These are phyloP conservation scores for Lactarius tabidus DNA, from an alignment of 768 basidiomycete species.

Conservation along the genomic window DNA sequence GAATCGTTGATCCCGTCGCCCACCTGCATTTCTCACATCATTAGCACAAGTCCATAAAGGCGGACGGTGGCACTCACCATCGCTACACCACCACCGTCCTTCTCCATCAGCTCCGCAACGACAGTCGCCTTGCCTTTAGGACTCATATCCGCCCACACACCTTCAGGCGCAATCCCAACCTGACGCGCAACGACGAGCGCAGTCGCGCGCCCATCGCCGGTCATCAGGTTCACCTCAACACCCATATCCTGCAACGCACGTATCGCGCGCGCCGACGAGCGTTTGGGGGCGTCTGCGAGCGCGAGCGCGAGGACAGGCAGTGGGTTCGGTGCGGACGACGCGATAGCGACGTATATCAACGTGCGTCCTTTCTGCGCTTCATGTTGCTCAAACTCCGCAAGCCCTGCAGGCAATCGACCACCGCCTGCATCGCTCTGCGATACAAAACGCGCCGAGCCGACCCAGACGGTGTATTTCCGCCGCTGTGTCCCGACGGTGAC, in stretches of 20 bases:
- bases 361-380: conserved; percentile 76
- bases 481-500: conserved; percentile 51
- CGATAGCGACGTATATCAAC: conserved; percentile 80
- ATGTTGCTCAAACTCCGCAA: conserved; percentile 61
- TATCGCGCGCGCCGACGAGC: conserved; percentile 80
- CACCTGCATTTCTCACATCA: conserved; percentile 49
- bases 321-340: conserved; percentile 40
- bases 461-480: conserved; percentile 49
- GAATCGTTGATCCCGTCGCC: conserved; percentile 99
- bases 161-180: conserved; percentile 78
- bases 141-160: conserved; percentile 90
- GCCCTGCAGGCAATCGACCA: conserved; percentile 51
- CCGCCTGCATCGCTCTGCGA: conserved; percentile 47
- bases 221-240: conserved; percentile 89
- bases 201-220: conserved; percentile 84
- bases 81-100: conserved; percentile 68
- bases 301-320: conserved; percentile 76
- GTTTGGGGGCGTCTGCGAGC: conserved; percentile 82
- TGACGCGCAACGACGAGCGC: conserved; percentile 86
- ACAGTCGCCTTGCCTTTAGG: conserved; percentile 93
- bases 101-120: conserved; percentile 74
- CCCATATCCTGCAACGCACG: conserved; percentile 82
- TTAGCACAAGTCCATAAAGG: background rate
- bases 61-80: conserved; percentile 57
- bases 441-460: conserved; percentile 77